These are phyloP conservation scores for Fusarium miscanthi DNA, from an alignment of 2,329 filamentous ascomycete species.

Conservation along the genomic window DNA sequence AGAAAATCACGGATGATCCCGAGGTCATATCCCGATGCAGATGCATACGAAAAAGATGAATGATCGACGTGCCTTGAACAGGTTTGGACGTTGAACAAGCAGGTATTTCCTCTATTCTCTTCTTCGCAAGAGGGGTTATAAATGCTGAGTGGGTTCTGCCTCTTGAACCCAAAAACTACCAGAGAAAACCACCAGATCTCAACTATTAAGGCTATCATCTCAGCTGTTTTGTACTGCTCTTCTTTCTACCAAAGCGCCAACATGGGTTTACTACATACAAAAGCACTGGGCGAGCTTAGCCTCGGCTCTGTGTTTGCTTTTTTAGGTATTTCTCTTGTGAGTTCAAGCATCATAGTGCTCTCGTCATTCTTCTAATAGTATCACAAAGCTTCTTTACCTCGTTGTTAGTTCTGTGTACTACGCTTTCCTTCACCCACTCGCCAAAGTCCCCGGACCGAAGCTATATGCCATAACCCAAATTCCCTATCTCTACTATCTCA, in stretches of 20 bases:
- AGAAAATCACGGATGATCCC: not conserved
- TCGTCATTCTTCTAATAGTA: not conserved
- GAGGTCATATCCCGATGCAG: not conserved
- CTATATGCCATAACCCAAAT: not conserved
- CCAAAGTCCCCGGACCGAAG: slow-evolving; percentile 5
- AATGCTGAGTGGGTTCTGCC: rapidly evolving
- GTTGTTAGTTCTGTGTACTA: not conserved
- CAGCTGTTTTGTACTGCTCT: not conserved
- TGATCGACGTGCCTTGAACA: not conserved
- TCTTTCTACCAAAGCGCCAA: not conserved
- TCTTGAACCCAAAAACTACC: rapidly evolving
- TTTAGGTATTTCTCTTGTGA: not conserved
- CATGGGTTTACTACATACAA: not conserved
- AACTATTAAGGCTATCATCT: not conserved
- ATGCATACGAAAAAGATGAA: not conserved
- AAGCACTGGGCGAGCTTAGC: not conserved
- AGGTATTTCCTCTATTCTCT: not conserved
- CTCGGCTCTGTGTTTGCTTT: not conserved
- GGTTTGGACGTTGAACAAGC: not conserved
- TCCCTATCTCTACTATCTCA: not conserved
- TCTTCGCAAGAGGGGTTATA: not conserved
- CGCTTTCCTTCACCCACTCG: slow-evolving; percentile 9
- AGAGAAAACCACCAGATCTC: not conserved
- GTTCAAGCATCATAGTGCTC: not conserved
- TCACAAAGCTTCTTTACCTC: not conserved